These are phyloP conservation scores for Pseudocercospora fijiensis DNA, from an alignment of 2,329 filamentous ascomycete species.

Conservation along the genomic window DNA sequence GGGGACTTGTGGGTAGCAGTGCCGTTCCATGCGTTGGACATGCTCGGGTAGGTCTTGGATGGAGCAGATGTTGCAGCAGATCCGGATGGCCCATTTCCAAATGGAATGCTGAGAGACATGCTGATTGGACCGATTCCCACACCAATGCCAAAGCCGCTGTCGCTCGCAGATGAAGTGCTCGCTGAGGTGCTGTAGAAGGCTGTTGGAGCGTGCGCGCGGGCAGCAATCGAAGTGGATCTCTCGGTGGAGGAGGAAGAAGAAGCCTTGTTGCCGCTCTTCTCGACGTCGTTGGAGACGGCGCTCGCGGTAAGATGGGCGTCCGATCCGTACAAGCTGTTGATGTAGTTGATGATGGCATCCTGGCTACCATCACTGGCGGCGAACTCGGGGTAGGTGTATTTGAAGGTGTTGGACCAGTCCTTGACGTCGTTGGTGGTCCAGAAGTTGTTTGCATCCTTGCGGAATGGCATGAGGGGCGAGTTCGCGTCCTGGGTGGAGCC, in stretches of 20 bases:
- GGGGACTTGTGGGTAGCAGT: slow-evolving; percentile 10
- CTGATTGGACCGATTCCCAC: slow-evolving; percentile 16
- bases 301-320: slow-evolving; percentile 18
- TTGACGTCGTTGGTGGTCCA: slow-evolving; percentile 67
- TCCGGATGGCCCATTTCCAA: slow-evolving; percentile 6
- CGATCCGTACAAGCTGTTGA: slow-evolving; percentile 60
- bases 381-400: slow-evolving; percentile 74
- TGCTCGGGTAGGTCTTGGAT: slow-evolving; percentile 8
- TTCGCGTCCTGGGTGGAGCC: slow-evolving; percentile 47
- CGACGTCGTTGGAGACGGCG: slow-evolving; percentile 15
- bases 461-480: slow-evolving; percentile 57
- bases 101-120: slow-evolving; percentile 17
- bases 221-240: neutral
- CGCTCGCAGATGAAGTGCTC: neutral
- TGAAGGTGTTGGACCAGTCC: slow-evolving; percentile 63
- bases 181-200: neutral
- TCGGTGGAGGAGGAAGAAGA: neutral
- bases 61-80: slow-evolving; percentile 5
- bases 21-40: slow-evolving; percentile 16
- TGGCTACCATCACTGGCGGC: slow-evolving; percentile 49
- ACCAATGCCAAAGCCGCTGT: slow-evolving; percentile 9
- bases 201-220: neutral
- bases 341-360: slow-evolving; percentile 44
- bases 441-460: slow-evolving; percentile 56
- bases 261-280: slow-evolving; percentile 6